A percentile compares a stretch with the other conserved stretches of the same genome.
phyloP scores from a whole-genome alignment of 331 rosid species.

The Arachis monticola region DNA sequence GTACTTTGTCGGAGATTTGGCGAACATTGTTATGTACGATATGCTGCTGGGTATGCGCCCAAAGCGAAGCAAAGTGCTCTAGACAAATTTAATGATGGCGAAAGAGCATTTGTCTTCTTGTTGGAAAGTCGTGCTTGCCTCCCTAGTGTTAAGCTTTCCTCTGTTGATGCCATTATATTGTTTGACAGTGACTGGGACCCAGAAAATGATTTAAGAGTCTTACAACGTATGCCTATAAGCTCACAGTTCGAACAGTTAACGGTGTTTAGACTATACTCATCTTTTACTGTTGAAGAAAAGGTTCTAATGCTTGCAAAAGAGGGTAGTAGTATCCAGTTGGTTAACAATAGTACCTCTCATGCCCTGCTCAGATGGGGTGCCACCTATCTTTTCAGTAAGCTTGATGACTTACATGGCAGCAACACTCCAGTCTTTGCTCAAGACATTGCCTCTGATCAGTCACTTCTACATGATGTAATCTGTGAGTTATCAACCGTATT shows the following conservation, averaged over 20 bases:
- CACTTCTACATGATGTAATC: conserved; percentile 51
- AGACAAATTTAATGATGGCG: conserved; percentile 62
- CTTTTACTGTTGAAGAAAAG: conserved; percentile 72
- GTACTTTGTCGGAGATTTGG: conserved; percentile 69
- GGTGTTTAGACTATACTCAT: conserved; percentile 69
- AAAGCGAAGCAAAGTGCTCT: conserved; percentile 60
- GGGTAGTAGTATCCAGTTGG: conserved; percentile 44
- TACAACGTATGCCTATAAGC: conserved; percentile 62
- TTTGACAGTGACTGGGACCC: conserved; percentile 81
- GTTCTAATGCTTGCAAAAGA: conserved; percentile 68
- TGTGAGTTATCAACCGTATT: conserved; percentile 56
- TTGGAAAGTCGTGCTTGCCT: conserved; percentile 69
- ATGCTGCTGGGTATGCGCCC: conserved; percentile 49
- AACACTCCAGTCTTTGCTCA: conserved; percentile 30
- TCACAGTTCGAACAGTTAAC: conserved; percentile 55
- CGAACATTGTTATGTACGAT: conserved; percentile 64
- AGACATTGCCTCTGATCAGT: conserved; percentile 42
- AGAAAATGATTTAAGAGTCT: conserved; percentile 63
- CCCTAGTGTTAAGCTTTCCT: conserved; percentile 62
- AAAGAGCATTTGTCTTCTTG: conserved; percentile 72
- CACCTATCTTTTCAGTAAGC: conserved; percentile 56
- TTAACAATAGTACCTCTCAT: conserved; percentile 49
- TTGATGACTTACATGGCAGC: conserved; percentile 58
- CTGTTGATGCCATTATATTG: conserved; percentile 66
- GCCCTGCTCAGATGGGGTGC: conserved; percentile 71